Conservation (phyloP, 1,139 yeast species). For the Sugiyamaella castrensis region DNA sequence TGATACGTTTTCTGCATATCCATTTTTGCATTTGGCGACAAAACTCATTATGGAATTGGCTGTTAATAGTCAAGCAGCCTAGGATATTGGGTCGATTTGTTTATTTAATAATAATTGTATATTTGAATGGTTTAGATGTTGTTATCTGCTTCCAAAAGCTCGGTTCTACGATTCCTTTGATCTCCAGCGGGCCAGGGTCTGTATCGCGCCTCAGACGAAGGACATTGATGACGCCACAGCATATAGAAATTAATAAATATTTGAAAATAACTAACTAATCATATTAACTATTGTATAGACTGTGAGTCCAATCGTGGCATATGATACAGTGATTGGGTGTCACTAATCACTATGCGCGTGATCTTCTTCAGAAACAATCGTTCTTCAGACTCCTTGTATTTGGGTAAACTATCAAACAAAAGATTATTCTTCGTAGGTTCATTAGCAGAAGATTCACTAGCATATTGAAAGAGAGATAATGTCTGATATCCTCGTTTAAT, state of each 20-base stretch:
- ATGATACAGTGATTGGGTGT: constrained; percentile 26
- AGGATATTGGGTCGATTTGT: background rate
- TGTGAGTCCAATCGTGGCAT: no score
- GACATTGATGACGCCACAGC: no score
- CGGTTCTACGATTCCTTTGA: no score
- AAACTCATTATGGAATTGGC: constrained; percentile 94
- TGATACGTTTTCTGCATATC: constrained; percentile 86
- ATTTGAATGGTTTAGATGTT: background rate
- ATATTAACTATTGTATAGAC: no score
- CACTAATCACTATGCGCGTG: constrained; percentile 28
- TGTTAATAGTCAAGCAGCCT: constrained; percentile 60
- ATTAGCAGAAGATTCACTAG: constrained; percentile 15
- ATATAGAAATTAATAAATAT: no score
- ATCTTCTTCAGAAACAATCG: constrained; percentile 29
- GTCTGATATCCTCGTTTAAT: constrained; percentile 33
- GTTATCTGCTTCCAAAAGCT: no score
- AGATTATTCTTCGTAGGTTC: constrained; percentile 16
- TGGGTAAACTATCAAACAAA: constrained; percentile 28
- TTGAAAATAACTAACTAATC: no score
- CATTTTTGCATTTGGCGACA: constrained; percentile 89
- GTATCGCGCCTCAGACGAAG: no score
- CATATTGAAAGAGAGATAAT: constrained; percentile 28
- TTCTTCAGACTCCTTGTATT: constrained; percentile 29
- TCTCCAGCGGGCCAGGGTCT: no score
- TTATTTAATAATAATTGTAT: no score